Percentiles rank a stretch among this genome's conserved stretches.
These are phyloP conservation scores for Mycena indigotica DNA, from an alignment of 768 basidiomycete genomes.

Conservation along the genomic window DNA sequence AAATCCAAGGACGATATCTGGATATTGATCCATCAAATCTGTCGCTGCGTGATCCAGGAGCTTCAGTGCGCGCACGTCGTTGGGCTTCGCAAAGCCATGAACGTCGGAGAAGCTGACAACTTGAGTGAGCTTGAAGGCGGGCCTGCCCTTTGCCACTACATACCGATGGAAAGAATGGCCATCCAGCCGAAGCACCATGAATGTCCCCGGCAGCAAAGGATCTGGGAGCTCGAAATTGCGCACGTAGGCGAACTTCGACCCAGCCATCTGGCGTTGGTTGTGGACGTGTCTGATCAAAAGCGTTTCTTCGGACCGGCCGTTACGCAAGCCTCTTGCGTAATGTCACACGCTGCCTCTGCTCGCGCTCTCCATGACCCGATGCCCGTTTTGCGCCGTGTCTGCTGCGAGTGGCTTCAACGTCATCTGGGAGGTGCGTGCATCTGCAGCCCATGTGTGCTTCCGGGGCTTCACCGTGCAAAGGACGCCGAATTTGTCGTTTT, in stretches of 20 bases:
- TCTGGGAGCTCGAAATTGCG: conserved; percentile 89
- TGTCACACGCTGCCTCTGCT: not conserved
- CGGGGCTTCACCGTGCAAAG: conserved; percentile 29
- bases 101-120: conserved; percentile 74
- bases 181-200: conserved; percentile 84
- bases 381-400: conserved; percentile 50
- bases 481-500: conserved; percentile 55
- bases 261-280: conserved; percentile 84
- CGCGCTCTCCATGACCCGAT: conserved; percentile 56
- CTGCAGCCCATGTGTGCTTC: not conserved
- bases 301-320: not conserved
- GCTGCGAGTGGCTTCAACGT: conserved; percentile 47
- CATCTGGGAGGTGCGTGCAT: conserved; percentile 48
- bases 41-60: conserved; percentile 93
- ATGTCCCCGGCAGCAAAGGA: conserved; percentile 78
- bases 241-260: conserved; percentile 91
- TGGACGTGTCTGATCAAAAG: not conserved
- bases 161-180: conserved; percentile 94
- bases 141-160: not conserved
- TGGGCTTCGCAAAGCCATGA: conserved; percentile 87
- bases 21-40: conserved; percentile 77
- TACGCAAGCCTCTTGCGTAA: not conserved
- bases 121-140: conserved; percentile 1
- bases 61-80: conserved; percentile 81
- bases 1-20: conserved; percentile 85